These are phyloP conservation scores for Fusarium mexicanum DNA, from an alignment of 2,329 filamentous ascomycete genomes.

Conservation along the genomic window DNA sequence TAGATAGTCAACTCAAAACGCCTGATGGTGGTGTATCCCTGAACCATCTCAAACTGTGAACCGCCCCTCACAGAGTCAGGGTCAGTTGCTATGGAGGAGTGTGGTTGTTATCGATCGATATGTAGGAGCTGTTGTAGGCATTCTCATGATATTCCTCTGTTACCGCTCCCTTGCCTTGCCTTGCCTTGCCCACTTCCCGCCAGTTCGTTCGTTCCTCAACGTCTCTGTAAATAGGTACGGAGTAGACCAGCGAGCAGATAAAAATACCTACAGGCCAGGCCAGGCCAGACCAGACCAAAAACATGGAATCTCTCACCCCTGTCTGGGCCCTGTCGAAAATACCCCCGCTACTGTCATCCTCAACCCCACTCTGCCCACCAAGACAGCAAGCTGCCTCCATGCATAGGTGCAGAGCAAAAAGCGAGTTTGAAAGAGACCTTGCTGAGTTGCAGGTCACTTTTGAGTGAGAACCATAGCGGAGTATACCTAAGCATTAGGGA, in stretches of 20 bases:
- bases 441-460: not conserved
- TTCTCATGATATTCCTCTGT: not conserved
- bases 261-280: not conserved
- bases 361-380: constrained; percentile 36
- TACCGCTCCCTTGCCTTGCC: not conserved
- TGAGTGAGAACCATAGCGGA: not conserved
- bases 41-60: constrained; percentile 25
- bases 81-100: constrained; percentile 3
- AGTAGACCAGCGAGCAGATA: not conserved
- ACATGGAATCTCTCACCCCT: not conserved
- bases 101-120: not conserved
- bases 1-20: constrained; percentile 39
- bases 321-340: constrained; percentile 23
- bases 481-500: constrained; percentile 12
- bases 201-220: not conserved
- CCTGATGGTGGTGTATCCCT: constrained; percentile 37
- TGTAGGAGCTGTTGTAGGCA: not conserved
- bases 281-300: not conserved
- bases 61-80: not conserved
- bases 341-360: constrained; percentile 38
- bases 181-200: not conserved
- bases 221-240: not conserved
- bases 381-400: constrained; percentile 2
- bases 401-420: not conserved
- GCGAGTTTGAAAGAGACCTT: not conserved